Evolutionary conservation across 1,284 basidiomycete genomes (phyloP).

Genomic region (Lentinus polychrous): DNA sequence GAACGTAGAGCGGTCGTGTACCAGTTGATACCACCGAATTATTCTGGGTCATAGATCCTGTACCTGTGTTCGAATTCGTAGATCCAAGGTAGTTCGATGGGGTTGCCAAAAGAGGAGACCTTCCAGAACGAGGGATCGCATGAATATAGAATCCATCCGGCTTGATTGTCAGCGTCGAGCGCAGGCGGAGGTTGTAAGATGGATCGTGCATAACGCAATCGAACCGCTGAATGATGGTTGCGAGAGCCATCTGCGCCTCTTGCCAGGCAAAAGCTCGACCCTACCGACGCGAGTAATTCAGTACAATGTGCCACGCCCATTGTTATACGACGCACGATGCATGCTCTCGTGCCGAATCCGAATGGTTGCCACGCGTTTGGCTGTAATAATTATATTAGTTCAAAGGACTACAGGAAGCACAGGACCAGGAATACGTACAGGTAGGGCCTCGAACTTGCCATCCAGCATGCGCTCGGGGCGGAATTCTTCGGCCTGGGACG

Average conservation of each 20-base stretch:
- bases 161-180: conserved; percentile 43
- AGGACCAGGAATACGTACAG: conserved; percentile 21
- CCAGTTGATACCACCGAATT: too few relatives aligned
- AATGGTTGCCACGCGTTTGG: conserved; percentile 41
- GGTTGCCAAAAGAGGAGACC: conserved; percentile 12
- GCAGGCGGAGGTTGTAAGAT: conserved; percentile 35
- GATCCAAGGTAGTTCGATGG: conserved; percentile 6
- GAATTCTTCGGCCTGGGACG: conserved; percentile 29
- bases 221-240: conserved; percentile 36
- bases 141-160: conserved; percentile 37
- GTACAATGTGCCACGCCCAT: neutral
- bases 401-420: neutral
- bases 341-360: conserved; percentile 32
- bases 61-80: neutral
- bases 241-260: conserved; percentile 38
- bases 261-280: conserved; percentile 45
- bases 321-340: conserved; percentile 25
- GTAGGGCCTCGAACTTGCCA: conserved; percentile 35
- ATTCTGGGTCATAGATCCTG: neutral
- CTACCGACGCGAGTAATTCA: conserved; percentile 9
- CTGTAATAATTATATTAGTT: conserved; percentile 12
- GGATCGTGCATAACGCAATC: conserved; percentile 38
- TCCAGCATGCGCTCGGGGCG: conserved; percentile 42
- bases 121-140: conserved; percentile 27
- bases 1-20: conserved; percentile 28